Percentiles rank a stretch among this genome's conserved stretches.
Evolutionary conservation across 768 basidiomycete species (phyloP).

Genomic region (Xerocomellus intermedius): DNA sequence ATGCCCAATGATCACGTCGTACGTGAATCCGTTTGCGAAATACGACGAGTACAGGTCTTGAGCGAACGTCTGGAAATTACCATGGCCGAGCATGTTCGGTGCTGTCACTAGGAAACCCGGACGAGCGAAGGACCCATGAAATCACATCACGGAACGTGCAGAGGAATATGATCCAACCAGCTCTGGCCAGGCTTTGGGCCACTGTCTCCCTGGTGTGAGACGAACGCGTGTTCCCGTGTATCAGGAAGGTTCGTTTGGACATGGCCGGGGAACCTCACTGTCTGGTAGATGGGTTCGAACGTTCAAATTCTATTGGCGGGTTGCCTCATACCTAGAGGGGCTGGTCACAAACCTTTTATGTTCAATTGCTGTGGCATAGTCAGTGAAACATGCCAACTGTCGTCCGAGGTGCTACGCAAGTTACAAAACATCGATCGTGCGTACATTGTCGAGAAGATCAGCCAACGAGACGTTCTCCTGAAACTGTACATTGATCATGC

Average conservation of each 20-base stretch:
- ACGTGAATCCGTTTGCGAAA: slow-evolving; percentile 8
- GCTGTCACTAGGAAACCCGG: slow-evolving; percentile 16
- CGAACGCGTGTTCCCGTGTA: slow-evolving; percentile 11
- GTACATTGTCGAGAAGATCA: no score
- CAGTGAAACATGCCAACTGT: no score
- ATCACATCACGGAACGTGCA: neutral
- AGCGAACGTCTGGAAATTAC: slow-evolving; percentile 8
- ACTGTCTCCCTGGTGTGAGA: slow-evolving; percentile 17
- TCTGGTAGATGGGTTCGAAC: slow-evolving; percentile 7
- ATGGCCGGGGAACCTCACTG: slow-evolving; percentile 15
- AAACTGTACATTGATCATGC: no score
- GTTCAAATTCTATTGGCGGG: no score
- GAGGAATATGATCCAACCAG: neutral
- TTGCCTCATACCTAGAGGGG: no score
- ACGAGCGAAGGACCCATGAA: neutral
- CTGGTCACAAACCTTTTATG: no score
- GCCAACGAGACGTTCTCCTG: no score
- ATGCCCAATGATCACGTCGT: slow-evolving; percentile 19
- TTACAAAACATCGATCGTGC: no score
- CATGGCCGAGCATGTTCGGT: slow-evolving; percentile 19
- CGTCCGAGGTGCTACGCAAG: no score
- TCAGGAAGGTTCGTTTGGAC: slow-evolving; percentile 15
- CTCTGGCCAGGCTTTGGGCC: slow-evolving; percentile 5
- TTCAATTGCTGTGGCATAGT: no score
- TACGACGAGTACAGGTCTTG: slow-evolving; percentile 16